Evolutionary conservation across 169 alveolate genomes (phyloP), one percentile per base, ranked within the genome.

Genomic region (Plasmodium malariae): DNA sequence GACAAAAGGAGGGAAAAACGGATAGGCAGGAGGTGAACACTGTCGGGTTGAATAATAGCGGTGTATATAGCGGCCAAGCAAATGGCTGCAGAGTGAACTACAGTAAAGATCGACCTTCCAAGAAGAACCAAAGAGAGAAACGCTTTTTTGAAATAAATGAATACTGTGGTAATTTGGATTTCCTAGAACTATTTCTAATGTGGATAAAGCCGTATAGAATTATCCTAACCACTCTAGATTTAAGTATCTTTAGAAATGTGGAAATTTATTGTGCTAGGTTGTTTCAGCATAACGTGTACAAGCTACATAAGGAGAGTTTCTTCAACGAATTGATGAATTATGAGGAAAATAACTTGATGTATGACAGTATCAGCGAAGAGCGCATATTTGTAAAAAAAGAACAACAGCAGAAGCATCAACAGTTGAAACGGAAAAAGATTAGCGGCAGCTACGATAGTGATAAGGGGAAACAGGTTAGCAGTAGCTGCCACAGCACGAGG

Each of bases 131-230:
- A 11, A 69, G 43, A 37, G 59, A 69, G n/a, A 48, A 17, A 7
- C 21, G 54, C n/a, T n/a, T 86, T 11, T 86, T 69, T 43, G 76
- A 86, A 86, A 86, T 86, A 69, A 86, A 86, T 63, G 92, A 86
- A 51, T 86, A 26, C 49, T 55, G 92, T 70, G 92, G 92, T 36
- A 86, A 86, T 17, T 49, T 86, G 1, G 92, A 86, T 21, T 86
- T 86, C 37, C 57, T 86, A 37, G 87, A 86, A 34, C 11, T 86
- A 3, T 86, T 86, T 40, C 9, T 86, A 21, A 69, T 86, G 54
- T 28, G 55, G 21, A 51, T 86, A n/a, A 86, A 86, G 32, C 92
- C 92, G 2, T 70, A 62, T 36, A 54, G 92, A 69, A 86, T 86
- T 21, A 86, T 86, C 30, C 24, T 86, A 7, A 86, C 92, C 12